These are phyloP conservation scores for Lactifluus echinatus DNA, from an alignment of 768 basidiomycete genomes.

Conservation along the genomic window DNA sequence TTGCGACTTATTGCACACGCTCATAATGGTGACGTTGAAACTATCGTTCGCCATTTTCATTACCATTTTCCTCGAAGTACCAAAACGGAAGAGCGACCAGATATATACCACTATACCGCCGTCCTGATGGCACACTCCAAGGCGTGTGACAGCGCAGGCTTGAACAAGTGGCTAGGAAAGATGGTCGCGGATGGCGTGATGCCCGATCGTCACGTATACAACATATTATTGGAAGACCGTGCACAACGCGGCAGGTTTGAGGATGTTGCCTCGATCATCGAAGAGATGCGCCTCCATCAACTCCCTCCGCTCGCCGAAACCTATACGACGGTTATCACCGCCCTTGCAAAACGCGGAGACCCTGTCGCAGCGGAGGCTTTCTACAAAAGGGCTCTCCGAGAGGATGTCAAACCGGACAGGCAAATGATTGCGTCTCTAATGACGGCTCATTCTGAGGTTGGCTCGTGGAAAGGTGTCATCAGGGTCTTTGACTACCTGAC, in stretches of 20 bases:
- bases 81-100: constrained; percentile 31
- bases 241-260: constrained; percentile 46
- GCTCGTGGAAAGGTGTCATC: constrained; percentile 70
- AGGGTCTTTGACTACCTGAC: constrained; percentile 57
- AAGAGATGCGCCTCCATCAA: constrained; percentile 50
- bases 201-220: constrained; percentile 52
- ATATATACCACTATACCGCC: constrained; percentile 43
- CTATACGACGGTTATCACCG: constrained; percentile 61
- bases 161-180: constrained; percentile 45
- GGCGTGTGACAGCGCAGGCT: constrained; percentile 37
- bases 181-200: constrained; percentile 41
- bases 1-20: constrained; percentile 52
- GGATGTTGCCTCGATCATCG: constrained; percentile 40
- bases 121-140: constrained; percentile 48
- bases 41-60: constrained; percentile 44
- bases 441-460: constrained; percentile 75
- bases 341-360: constrained; percentile 56
- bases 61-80: constrained; percentile 38
- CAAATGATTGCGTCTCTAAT: constrained; percentile 64
- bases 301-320: constrained; percentile 40
- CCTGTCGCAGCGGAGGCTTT: constrained; percentile 55
- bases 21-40: constrained; percentile 32
- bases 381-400: constrained; percentile 53
- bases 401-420: constrained; percentile 55
- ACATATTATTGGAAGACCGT: constrained; percentile 51